Evolutionary conservation across 2,329 filamentous ascomycete species (phyloP), one percentile per base, ranked within the genome.

Genomic region (Xylariaceae sp.): DNA sequence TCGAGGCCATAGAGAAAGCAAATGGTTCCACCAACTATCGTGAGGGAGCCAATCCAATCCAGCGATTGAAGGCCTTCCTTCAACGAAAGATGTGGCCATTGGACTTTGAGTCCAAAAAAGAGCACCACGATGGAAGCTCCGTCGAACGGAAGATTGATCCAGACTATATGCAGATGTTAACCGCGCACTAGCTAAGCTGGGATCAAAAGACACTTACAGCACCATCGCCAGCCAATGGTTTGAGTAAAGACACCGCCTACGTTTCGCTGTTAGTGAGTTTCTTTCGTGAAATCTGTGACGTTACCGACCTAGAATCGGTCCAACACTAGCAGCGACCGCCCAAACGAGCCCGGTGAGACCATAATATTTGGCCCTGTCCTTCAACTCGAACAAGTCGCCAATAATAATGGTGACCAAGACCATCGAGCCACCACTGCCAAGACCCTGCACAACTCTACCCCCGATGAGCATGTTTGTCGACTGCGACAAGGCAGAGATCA

Each of bases 1-100:
- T 81, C 74, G 7, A 84, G 67, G n/a, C 78, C 79, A 22, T 81
- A 71, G 7, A 82, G 66, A 37, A 82, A 66, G 70, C 80, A 78
- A 31, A 81, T 63, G 0, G 75, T 77, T 4, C 72, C 75, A 22
- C 71, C 71, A 13, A 81, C 68, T 51, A 85, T 73, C 1, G 70
- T 63, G 9, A 79, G 48, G 2, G 72, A 74, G 3, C 81, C 81
- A 16, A 55, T 34, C 66, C 67, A 71, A 44, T 71, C 67, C 9
- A 71, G 60, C 0, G 74, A 73, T 45, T 75, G 74, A 4, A 83
- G 57, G 0, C 78, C 78, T 32, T 74, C 64, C 42, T 64, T 55
- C 1, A 82, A 55, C 0, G 74, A 71, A 1, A 78, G 79, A 37
- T 67, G 72, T 1, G 78, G 77, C 1, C 74, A 79, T 40, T 80